phyloP scores from a whole-genome alignment of 805 yeast species.

The Myxozyma udenii region DNA sequence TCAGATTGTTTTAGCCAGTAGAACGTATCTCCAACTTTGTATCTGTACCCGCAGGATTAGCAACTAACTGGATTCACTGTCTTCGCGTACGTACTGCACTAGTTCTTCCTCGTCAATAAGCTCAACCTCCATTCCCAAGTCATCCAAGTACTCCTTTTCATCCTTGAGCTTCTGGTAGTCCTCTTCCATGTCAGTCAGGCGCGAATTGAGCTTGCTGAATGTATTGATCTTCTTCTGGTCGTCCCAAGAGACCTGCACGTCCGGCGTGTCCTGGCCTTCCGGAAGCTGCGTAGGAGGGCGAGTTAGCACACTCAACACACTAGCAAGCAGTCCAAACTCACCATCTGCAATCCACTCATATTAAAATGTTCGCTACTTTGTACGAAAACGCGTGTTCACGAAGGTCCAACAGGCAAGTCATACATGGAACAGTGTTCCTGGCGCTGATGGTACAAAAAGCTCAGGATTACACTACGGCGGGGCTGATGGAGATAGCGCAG shows the following conservation, averaged over 20 bases:
- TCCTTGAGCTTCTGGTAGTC: conserved; percentile 50
- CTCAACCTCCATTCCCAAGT: conserved; percentile 79
- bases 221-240: conserved; percentile 88
- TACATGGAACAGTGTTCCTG: no score
- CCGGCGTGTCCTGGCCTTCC: conserved; percentile 27
- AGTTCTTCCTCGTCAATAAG: conserved; percentile 60
- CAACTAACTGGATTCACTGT: neutral
- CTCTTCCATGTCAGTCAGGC: conserved; percentile 57
- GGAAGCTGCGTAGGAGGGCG: conserved; percentile 14
- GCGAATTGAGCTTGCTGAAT: conserved; percentile 76
- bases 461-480: no score
- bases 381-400: no score
- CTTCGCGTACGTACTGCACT: conserved; percentile 31
- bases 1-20: conserved; percentile 64
- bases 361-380: no score
- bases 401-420: no score
- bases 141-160: conserved; percentile 87
- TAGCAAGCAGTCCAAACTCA: neutral
- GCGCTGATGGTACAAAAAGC: no score
- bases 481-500: no score
- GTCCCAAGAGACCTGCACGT: conserved; percentile 63
- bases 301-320: neutral
- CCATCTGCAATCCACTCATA: conserved; percentile 15
- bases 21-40: conserved; percentile 77
- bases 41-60: conserved; percentile 35